Evolutionary conservation across 2,329 filamentous ascomycete genomes (phyloP).

Genomic region (Fusarium avenaceum): DNA sequence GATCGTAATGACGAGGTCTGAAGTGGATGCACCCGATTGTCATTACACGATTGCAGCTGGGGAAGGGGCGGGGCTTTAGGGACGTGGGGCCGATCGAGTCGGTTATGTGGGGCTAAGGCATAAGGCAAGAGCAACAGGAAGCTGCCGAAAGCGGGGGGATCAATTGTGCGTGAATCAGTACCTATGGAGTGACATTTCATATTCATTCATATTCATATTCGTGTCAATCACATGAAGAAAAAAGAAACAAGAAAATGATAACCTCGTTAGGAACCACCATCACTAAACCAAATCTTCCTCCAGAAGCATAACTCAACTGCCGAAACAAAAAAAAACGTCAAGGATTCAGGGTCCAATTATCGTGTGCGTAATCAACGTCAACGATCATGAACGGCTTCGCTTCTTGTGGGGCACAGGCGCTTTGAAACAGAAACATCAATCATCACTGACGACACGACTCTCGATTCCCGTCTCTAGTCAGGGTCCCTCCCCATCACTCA

Average conservation of each 20-base stretch:
- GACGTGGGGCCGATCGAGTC: conserved; percentile 38
- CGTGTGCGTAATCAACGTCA: conserved; percentile 34
- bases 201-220: neutral
- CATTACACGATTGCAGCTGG: conserved; percentile 2
- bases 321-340: neutral
- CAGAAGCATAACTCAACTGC: conserved; percentile 10
- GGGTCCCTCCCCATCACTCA: conserved; percentile 35
- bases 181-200: conserved; percentile 1
- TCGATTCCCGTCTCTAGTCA: conserved; percentile 43
- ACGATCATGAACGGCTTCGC: conserved; percentile 26
- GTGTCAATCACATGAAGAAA: conserved; percentile 11
- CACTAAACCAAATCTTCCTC: neutral
- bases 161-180: too few species aligned
- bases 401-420: conserved; percentile 28
- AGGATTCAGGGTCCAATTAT: conserved; percentile 27
- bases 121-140: conserved; percentile 23
- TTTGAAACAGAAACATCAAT: conserved; percentile 14
- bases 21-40: conserved; percentile 28
- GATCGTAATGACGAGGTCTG: conserved; percentile 41
- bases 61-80: conserved; percentile 33
- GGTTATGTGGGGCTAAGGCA: conserved; percentile 14
- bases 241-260: too few species aligned
- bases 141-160: conserved; percentile 35
- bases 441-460: conserved; percentile 40
- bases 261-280: neutral